Base-by-base conservation (phyloP, 2,329 filamentous ascomycete genomes). In the Ascochyta lentis region DNA sequence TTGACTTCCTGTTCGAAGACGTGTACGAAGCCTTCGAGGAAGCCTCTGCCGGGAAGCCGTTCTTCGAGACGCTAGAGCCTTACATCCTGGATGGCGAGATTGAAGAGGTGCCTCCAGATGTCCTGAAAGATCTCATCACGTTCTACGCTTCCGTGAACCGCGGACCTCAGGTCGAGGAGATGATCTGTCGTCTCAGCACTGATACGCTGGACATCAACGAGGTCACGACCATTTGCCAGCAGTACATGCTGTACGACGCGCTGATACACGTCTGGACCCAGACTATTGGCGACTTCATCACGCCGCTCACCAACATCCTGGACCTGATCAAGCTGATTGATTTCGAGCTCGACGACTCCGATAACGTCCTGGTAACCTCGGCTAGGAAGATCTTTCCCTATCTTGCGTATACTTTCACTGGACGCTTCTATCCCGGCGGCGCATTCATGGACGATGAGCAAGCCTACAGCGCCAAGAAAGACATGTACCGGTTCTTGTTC, bases 221-320 rank as follows among this genome's bases (percentile, higher is more conserved):
- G 75, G 87, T 96, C 54, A 97, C 94, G 0, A 84, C 85, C 12
- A 81, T 99, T 23, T 99, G 95, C 82, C 96, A 95, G 74, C 89
- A 94, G 71, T 88, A 98, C 73, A 86, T 89, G 62, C 83, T 99
- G 4, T 99, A 97, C 70, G 96, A 99, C 76, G 96, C 95, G 2
- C 84, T 97, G 53, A 92, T 96, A 39, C 97, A 98, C 72, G 90
- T 99, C 51, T 99, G 95, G 95, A 98, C 96, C 58, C 89, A 91
- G 74, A 92, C 92, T 3, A 80, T 99, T 26, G 81, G 82, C 59
- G 96, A 99, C 75, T 97, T 96, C 68, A 88, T 97, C 59, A 96
- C 93, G 1, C 94, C 95, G 1, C 81, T 98, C 53, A 89, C 92
- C 64, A 92, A 97, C 58, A 83, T 99, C 2, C 79, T 96, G 44